Percentiles rank a stretch among this genome's conserved stretches.
Evolutionary conservation across 257 asterid species (phyloP).

Genomic region (Nicotiana sylvestris): DNA sequence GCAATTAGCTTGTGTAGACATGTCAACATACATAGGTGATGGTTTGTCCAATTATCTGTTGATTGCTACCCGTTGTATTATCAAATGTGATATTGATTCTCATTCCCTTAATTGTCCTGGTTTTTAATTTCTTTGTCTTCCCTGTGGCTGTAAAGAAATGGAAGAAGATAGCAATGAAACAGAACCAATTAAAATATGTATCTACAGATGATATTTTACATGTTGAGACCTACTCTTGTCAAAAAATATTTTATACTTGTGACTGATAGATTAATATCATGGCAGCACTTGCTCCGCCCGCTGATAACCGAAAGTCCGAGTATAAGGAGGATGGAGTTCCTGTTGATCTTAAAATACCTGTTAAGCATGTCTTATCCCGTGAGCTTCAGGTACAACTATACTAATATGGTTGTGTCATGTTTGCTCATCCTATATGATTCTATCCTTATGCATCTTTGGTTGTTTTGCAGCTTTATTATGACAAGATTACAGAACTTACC

Average conservation of each 20-base stretch:
- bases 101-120: not conserved
- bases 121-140: not conserved
- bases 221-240: not conserved
- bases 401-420: slow-evolving; percentile 18
- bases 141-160: not conserved
- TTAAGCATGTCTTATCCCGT: slow-evolving; percentile 91
- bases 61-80: not conserved
- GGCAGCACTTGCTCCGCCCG: slow-evolving; percentile 54
- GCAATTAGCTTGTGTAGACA: not conserved
- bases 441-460: slow-evolving; percentile 17
- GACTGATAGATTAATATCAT: slow-evolving; percentile 8
- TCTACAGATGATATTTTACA: not conserved
- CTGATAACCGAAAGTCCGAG: slow-evolving; percentile 72
- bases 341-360: slow-evolving; percentile 82
- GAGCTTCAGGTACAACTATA: slow-evolving; percentile 79
- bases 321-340: slow-evolving; percentile 78
- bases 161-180: not conserved
- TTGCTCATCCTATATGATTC: slow-evolving; percentile 14
- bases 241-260: not conserved
- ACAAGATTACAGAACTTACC: slow-evolving; percentile 86
- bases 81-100: not conserved
- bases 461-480: slow-evolving; percentile 85
- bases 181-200: not conserved
- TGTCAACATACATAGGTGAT: not conserved
- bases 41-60: not conserved